Percentiles rank a stretch among this genome's conserved stretches.
Evolutionary conservation across 768 basidiomycete genomes (phyloP).

Genomic region (Panus rudis): DNA sequence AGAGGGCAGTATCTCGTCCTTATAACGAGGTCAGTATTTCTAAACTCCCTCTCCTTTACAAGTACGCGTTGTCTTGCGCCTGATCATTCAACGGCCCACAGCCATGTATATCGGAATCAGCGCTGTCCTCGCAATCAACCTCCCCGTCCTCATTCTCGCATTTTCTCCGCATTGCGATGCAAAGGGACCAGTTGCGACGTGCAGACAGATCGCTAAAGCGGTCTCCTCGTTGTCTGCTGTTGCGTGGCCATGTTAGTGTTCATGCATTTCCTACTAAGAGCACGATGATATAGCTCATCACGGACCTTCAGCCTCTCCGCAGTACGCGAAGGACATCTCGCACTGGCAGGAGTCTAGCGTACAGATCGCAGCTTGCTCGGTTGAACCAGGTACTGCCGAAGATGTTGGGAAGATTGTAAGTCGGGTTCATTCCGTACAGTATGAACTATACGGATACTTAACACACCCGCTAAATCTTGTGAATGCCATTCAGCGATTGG

Average conservation of each 20-base stretch:
- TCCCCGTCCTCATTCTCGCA: too few relatives aligned
- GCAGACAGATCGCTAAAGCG: slow-evolving; percentile 28
- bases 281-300: neutral
- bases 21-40: too few relatives aligned
- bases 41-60: too few relatives aligned
- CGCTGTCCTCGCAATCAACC: too few relatives aligned
- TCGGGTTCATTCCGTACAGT: slow-evolving; percentile 1
- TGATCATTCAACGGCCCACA: too few relatives aligned
- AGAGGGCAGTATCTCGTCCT: too few relatives aligned
- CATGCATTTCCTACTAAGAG: slow-evolving; percentile 1
- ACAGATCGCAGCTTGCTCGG: slow-evolving; percentile 41
- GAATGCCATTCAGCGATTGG: slow-evolving; percentile 35
- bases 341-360: slow-evolving; percentile 49
- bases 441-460: too few relatives aligned
- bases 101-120: too few relatives aligned
- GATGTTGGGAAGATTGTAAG: slow-evolving; percentile 47
- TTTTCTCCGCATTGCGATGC: too few relatives aligned
- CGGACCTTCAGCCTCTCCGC: neutral
- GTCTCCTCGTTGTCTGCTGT: slow-evolving; percentile 41
- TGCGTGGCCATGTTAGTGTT: slow-evolving; percentile 32
- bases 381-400: slow-evolving; percentile 47
- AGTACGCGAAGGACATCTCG: slow-evolving; percentile 35
- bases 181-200: too few relatives aligned
- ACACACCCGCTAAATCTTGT: too few relatives aligned
- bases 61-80: too few relatives aligned